Percentiles rank a stretch among this genome's conserved stretches.
Evolutionary conservation across 164 flowering plant genomes (phyloP).

Genomic region (Kingdonia uniflora): DNA sequence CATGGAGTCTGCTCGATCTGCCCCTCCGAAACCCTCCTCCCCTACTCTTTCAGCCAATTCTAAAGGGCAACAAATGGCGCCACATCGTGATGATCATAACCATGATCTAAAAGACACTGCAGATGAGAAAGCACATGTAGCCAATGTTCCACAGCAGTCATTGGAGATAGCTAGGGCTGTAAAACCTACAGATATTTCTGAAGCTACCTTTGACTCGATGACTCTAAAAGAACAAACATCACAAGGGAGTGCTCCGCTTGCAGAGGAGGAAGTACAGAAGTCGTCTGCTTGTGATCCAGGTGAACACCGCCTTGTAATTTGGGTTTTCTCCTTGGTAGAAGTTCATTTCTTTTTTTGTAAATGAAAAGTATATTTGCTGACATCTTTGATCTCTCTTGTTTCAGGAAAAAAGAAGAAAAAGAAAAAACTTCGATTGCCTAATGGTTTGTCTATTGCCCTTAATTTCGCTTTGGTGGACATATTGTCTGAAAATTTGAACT

Average conservation of each 20-base stretch:
- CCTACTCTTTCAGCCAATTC: slow-evolving; percentile 66
- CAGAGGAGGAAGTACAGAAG: slow-evolving; percentile 88
- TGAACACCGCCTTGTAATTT: slow-evolving; percentile 9
- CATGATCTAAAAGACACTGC: slow-evolving; percentile 20
- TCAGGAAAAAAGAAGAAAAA: slow-evolving; percentile 91
- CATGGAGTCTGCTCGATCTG: slow-evolving; percentile 70
- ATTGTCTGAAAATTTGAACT: not conserved
- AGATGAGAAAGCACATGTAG: slow-evolving; percentile 23
- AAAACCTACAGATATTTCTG: slow-evolving; percentile 42
- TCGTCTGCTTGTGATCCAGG: slow-evolving; percentile 67
- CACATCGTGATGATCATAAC: slow-evolving; percentile 24
- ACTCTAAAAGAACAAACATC: slow-evolving; percentile 59
- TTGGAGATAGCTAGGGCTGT: slow-evolving; percentile 23
- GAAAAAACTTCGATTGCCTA: slow-evolving; percentile 63
- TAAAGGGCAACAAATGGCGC: slow-evolving; percentile 36
- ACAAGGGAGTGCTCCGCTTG: slow-evolving; percentile 61
- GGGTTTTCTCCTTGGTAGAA: not conserved
- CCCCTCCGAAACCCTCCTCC: slow-evolving; percentile 51
- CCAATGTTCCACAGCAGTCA: slow-evolving; percentile 23
- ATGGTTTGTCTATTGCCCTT: slow-evolving; percentile 34
- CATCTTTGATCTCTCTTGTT: not conserved
- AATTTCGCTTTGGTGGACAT: not conserved
- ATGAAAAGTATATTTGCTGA: not conserved
- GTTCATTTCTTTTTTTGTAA: not conserved
- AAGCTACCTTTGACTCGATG: slow-evolving; percentile 58